Percentiles rank a stretch among this genome's conserved stretches.
Evolutionary conservation across 768 basidiomycete genomes (phyloP).

Genomic region (Naganishia kalamii): DNA sequence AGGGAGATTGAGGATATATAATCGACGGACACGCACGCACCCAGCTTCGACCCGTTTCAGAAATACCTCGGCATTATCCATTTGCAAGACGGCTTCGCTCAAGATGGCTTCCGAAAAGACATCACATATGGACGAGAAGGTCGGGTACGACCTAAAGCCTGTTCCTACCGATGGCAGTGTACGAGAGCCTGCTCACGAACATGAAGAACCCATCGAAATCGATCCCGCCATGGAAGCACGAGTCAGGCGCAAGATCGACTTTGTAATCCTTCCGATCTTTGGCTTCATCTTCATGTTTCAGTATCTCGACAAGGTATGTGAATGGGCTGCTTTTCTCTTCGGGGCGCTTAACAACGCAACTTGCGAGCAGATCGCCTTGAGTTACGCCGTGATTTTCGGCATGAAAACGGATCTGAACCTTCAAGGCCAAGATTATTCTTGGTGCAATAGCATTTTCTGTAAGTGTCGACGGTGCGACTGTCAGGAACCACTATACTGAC

Average conservation of each 20-base stretch:
- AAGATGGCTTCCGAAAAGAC: too few species aligned
- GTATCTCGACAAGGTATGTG: constrained; percentile 13
- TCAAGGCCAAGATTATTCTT: constrained; percentile 17
- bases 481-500: too few species aligned
- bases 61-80: too few species aligned
- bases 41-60: too few species aligned
- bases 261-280: constrained; percentile 15
- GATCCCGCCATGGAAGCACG: constrained; percentile 21
- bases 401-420: constrained; percentile 18
- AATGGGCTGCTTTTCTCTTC: background rate
- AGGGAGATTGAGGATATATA: too few species aligned
- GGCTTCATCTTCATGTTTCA: constrained; percentile 10
- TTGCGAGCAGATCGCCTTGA: background rate
- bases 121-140: background rate
- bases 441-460: constrained; percentile 18
- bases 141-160: background rate
- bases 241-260: constrained; percentile 25
- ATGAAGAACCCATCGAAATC: constrained; percentile 6
- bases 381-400: constrained; percentile 23
- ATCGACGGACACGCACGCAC: too few species aligned
- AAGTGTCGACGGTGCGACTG: too few species aligned
- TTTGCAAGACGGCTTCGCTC: too few species aligned
- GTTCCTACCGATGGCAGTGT: background rate
- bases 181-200: background rate
- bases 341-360: background rate